A percentile compares a stretch with the other conserved stretches of the same genome.
phyloP scores from a whole-genome alignment of 768 basidiomycete species.

The Exidia glandulosa region DNA sequence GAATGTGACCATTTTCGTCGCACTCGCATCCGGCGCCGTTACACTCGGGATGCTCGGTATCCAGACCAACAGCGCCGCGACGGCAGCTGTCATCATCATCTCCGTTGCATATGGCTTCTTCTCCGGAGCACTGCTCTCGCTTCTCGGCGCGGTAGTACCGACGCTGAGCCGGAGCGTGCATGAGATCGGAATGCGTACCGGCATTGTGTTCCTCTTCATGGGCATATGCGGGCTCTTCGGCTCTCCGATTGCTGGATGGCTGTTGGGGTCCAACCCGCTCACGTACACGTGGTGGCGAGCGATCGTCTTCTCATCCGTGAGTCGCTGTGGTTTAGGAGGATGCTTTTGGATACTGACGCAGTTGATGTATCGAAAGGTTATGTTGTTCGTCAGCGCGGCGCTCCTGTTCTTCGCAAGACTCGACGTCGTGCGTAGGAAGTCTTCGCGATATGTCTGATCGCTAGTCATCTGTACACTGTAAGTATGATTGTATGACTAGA shows the following conservation, averaged over 20 bases:
- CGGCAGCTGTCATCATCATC: constrained; percentile 15
- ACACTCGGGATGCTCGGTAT: constrained; percentile 42
- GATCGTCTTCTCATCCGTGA: neutral
- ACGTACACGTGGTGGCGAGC: neutral
- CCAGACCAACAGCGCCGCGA: constrained; percentile 14
- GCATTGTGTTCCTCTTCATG: constrained; percentile 10
- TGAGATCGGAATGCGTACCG: constrained; percentile 17
- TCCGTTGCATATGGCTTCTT: constrained; percentile 15
- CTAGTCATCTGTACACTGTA: no score
- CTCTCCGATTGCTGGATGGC: neutral
- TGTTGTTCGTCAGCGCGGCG: neutral
- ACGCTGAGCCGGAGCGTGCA: neutral
- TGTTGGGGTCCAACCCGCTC: neutral
- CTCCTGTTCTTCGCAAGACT: neutral
- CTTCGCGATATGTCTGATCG: no score
- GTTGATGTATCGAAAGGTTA: no score
- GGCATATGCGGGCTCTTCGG: neutral
- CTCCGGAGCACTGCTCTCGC: constrained; percentile 17
- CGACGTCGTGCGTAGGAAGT: neutral
- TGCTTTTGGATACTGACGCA: neutral
- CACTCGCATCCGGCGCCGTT: constrained; percentile 49
- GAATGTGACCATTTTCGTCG: constrained; percentile 44
- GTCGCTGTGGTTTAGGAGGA: neutral
- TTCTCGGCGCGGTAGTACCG: constrained; percentile 10
- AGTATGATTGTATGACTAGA: no score